Base-by-base conservation (phyloP, 805 yeast species). In the Saccharomycopsis synnaedendra region DNA sequence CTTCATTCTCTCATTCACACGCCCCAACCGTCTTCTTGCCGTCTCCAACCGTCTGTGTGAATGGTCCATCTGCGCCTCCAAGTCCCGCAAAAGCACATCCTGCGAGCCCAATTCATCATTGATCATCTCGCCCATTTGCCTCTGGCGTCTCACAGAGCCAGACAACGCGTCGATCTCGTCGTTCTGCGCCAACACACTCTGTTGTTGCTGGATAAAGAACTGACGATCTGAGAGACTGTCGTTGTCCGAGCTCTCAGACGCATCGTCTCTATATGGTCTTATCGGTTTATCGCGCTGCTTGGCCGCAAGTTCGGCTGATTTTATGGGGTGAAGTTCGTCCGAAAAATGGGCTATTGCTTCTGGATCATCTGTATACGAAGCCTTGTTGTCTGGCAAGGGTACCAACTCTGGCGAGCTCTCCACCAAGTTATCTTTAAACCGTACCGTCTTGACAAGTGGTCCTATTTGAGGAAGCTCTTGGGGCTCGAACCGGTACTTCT, bases 91-190 rank as follows among this genome's bases (percentile, higher is more conserved):
- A 10, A 76, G 52, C 29, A 69, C 70, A 57, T 75, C 64, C 44
- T 76, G 81, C 3, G 69, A 70, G 8, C 61, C 64, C 6, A 76
- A 56, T 52, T 77, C 82, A 4, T 61, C 63, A 49, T 74, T 66
- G 8, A 77, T 76, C 33, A 63, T 66, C 6, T 68, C 38, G 2
- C 80, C 71, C 41, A 77, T 61, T 1, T 64, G 66, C 51, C 68
- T 68, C 44, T 74, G 74, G 38, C 69, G 62, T 32, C 63, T 60
- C 1, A 76, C 70, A 0, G 78, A 69, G 4, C 58, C 54, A 1
- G 78, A 64, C 3, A 77, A 55, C 1, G 57, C 42, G 7, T 63
- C 64, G 6, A 77, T 53, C 36, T 69, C 66, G 1, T 59, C 55
- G 53, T 76, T 80, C 50, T 77, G 82, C 11, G 64, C 60, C 11